Percentiles rank a stretch among this genome's conserved stretches.
phyloP scores from a whole-genome alignment of 228 moss, liverwort and hornwort genomes.

The Sphagnum fallax region DNA sequence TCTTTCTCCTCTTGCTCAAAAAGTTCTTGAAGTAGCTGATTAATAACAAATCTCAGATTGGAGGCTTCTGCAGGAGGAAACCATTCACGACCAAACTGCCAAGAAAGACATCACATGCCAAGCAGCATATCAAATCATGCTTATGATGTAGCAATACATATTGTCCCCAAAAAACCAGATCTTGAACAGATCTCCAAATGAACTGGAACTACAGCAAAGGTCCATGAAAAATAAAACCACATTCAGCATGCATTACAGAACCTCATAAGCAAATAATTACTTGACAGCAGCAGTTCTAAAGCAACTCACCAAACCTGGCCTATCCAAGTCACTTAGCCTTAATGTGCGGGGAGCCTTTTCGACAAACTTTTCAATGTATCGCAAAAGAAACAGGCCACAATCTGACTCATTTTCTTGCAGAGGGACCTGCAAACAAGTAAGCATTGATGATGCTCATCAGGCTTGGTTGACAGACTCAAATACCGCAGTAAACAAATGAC shows the following conservation, averaged over 20 bases:
- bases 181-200: neutral
- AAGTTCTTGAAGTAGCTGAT: slow-evolving; percentile 36
- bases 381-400: slow-evolving; percentile 87
- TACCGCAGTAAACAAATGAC: too few relatives aligned
- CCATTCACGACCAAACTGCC: slow-evolving; percentile 76
- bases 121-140: neutral
- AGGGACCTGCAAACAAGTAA: slow-evolving; percentile 56
- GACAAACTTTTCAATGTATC: slow-evolving; percentile 64
- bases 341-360: slow-evolving; percentile 48
- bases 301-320: slow-evolving; percentile 39
- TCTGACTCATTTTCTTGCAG: slow-evolving; percentile 88
- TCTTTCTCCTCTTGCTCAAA: slow-evolving; percentile 27
- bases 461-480: too few relatives aligned
- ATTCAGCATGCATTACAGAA: neutral
- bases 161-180: neutral
- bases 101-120: neutral
- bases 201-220: neutral
- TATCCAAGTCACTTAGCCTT: slow-evolving; percentile 40
- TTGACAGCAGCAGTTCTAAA: neutral
- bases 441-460: too few relatives aligned
- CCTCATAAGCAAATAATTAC: neutral
- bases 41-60: slow-evolving; percentile 43
- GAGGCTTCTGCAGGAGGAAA: slow-evolving; percentile 67
- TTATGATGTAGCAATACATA: neutral
- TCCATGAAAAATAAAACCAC: neutral